Base-by-base conservation (phyloP, 2,329 filamentous ascomycete genomes). In the Xylaria sp. region DNA sequence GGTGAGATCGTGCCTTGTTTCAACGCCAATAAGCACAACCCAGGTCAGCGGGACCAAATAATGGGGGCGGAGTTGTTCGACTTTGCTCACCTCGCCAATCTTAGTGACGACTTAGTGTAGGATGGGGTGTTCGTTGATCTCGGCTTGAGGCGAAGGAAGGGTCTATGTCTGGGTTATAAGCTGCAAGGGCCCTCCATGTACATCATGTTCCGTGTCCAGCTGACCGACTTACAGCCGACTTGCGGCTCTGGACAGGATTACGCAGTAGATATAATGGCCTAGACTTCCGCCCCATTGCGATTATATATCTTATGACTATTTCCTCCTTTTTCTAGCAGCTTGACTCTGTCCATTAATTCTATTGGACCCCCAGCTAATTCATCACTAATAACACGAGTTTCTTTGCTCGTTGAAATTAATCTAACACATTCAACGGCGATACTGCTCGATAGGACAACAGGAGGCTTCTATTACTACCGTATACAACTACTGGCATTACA, bases 401-500 rank as follows among this genome's bases (percentile, higher is more conserved):
- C 9, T 25, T 28, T 28, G 32, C 15, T 53, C 30, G 6, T 43
- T 32, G 10, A 25, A 25, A n/a, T 7, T 15, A 61, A 36, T 13
- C 7, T 9, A 52, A 2, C 7, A 23, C 28, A 36, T 3, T 12
- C 9, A 12, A 48, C 30, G 3, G 10, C 7, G 7, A 25, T n/a
- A 25, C 20, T 41, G 4, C 50, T 55, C 32, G 18, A 32, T 13
- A 34, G 34, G 20, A 9, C 53, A 56, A 56, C 30, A 56, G 23
- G 12, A 41, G 20, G 52, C 52, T 5, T n/a, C 8, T 25, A 25
- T 28, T 39, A 71, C n/a, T 71, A 66, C 64, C 66, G 32, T 72
- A 63, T 57, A 68, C 61, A 43, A 70, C 56, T 12, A 69, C 68
- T 15, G 67, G 48, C 39, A 67, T 59, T 9, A 72, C 68, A 9